Conservation (phyloP, 75 land plant species). For the Picea glauca region DNA sequence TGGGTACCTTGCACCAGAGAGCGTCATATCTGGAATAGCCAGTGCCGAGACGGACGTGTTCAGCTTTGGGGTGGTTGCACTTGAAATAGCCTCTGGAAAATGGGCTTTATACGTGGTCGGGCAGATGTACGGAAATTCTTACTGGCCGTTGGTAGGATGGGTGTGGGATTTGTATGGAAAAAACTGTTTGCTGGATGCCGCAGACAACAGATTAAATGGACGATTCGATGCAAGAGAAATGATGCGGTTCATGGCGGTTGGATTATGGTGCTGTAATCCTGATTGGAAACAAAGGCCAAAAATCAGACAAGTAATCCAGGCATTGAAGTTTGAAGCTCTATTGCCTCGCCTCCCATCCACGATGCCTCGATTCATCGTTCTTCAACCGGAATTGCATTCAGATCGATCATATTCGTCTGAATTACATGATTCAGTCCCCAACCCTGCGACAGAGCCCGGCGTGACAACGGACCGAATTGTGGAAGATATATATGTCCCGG, state of each 20-base stretch:
- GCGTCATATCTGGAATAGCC: conserved; percentile 3
- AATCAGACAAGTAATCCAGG: conserved; percentile 49
- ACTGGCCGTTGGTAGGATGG: conserved; percentile 30
- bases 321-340: conserved; percentile 28
- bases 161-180: conserved; percentile 30
- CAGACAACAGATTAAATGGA: conserved; percentile 8
- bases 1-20: conserved; percentile 21
- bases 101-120: no score
- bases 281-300: conserved; percentile 45
- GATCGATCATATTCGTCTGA: no score
- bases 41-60: conserved; percentile 1
- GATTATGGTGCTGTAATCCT: conserved; percentile 59
- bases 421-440: no score
- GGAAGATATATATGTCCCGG: no score
- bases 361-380: conserved; percentile 6
- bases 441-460: no score
- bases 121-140: no score
- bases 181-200: conserved; percentile 9
- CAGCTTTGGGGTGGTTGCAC: neutral
- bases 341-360: neutral
- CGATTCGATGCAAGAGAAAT: conserved; percentile 32
- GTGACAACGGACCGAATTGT: no score
- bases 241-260: conserved; percentile 50
- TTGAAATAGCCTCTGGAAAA: no score
- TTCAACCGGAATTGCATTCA: no score